These are phyloP conservation scores for Cladosporium sphaerospermum DNA, from an alignment of 2,329 filamentous ascomycete genomes.

Conservation along the genomic window DNA sequence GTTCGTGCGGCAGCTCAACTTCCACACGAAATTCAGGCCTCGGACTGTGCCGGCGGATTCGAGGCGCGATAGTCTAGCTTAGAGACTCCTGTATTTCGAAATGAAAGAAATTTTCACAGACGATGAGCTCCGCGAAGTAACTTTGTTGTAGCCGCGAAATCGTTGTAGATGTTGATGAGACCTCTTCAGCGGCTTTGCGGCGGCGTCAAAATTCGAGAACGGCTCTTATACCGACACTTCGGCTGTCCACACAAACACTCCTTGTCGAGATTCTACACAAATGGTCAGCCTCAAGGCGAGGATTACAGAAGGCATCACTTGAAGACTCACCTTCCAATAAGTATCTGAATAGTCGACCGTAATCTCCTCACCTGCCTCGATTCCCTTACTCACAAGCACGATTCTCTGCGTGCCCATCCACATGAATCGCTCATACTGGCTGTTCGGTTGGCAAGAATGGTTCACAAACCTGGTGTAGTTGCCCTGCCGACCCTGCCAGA, in stretches of 20 bases:
- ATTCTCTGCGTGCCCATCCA: conserved; percentile 52
- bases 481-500: conserved; percentile 51
- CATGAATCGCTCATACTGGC: conserved; percentile 51
- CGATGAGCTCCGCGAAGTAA: too few species aligned
- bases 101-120: too few species aligned
- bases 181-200: neutral
- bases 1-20: conserved; percentile 45
- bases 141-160: too few species aligned
- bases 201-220: conserved; percentile 2
- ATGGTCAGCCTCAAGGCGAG: neutral
- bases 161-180: too few species aligned
- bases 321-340: conserved; percentile 43
- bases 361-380: conserved; percentile 48
- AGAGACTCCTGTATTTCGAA: neutral
- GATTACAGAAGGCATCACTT: neutral
- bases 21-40: conserved; percentile 38
- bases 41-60: conserved; percentile 17
- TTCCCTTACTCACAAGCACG: conserved; percentile 50
- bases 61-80: conserved; percentile 10
- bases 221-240: conserved; percentile 42
- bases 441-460: conserved; percentile 53
- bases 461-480: conserved; percentile 57
- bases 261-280: conserved; percentile 43
- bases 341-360: conserved; percentile 54
- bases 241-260: conserved; percentile 49